Percentiles rank a stretch among this genome's conserved stretches.
Evolutionary conservation across 768 basidiomycete species (phyloP).

Genomic region (Rhodosporidiobolus odoratus): DNA sequence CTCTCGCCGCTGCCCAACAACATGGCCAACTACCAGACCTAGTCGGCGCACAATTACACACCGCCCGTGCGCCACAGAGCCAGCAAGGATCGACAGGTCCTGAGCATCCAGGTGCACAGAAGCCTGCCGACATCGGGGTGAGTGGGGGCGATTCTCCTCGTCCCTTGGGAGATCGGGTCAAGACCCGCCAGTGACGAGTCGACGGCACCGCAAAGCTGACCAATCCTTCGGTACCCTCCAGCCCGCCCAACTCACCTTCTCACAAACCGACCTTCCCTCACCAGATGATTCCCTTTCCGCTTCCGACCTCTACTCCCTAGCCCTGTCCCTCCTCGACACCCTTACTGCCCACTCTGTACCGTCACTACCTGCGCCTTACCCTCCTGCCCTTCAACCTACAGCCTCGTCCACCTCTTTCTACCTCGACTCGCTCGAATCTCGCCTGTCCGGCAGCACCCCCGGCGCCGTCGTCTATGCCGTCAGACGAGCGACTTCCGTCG

Average conservation of each 20-base stretch:
- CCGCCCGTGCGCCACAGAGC: no score
- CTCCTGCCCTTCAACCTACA: background rate
- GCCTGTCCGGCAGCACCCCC: background rate
- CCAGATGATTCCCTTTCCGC: background rate
- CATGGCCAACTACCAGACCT: no score
- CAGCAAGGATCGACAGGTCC: no score
- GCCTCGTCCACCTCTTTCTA: background rate
- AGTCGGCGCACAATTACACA: no score
- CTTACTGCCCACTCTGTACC: slow-evolving; percentile 16
- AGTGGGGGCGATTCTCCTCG: no score
- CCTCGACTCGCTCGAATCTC: slow-evolving; percentile 26
- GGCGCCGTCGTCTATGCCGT: background rate
- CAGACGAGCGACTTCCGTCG: background rate
- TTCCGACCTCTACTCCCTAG: slow-evolving; percentile 16
- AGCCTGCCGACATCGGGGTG: no score
- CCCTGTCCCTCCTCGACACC: slow-evolving; percentile 25
- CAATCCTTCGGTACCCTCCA: background rate
- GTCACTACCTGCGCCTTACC: slow-evolving; percentile 10
- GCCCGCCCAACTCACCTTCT: background rate
- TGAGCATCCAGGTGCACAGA: no score
- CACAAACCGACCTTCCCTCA: background rate
- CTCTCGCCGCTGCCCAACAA: no score
- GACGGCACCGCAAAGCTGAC: background rate
- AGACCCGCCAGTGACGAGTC: background rate
- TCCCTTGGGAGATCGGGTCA: no score